Conservation (phyloP, 2,329 filamentous ascomycete species). For the Akanthomyces lecanii region DNA sequence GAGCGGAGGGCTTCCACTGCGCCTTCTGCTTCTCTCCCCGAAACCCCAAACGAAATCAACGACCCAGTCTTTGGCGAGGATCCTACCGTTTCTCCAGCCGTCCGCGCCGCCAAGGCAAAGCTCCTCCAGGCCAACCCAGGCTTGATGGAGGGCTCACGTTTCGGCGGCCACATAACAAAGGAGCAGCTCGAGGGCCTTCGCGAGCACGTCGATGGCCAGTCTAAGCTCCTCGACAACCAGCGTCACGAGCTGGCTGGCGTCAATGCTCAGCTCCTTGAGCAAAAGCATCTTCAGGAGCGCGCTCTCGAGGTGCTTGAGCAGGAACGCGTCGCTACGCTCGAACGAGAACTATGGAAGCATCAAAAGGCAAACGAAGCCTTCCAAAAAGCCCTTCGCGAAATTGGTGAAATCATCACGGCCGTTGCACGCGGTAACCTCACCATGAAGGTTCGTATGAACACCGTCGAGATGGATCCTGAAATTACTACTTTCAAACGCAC, state of each 20-base stretch:
- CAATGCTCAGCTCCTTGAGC: slow-evolving; percentile 78
- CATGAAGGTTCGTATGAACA: slow-evolving; percentile 94
- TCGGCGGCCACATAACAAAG: slow-evolving; percentile 59
- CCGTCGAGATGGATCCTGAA: slow-evolving; percentile 95
- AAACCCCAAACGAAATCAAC: slow-evolving; percentile 74
- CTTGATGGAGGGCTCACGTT: slow-evolving; percentile 36
- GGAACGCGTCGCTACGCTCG: slow-evolving; percentile 81
- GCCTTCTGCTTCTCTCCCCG: slow-evolving; percentile 61
- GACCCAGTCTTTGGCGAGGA: slow-evolving; percentile 61
- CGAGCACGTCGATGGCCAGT: slow-evolving; percentile 90
- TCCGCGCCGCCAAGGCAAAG: slow-evolving; percentile 36
- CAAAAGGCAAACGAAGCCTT: slow-evolving; percentile 98
- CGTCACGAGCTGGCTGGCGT: slow-evolving; percentile 81
- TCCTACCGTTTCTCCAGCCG: slow-evolving; percentile 39
- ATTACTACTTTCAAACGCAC: slow-evolving; percentile 97
- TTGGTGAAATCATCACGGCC: slow-evolving; percentile 94
- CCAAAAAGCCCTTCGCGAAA: slow-evolving; percentile 93
- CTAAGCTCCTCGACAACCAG: slow-evolving; percentile 84
- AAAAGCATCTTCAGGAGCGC: slow-evolving; percentile 79
- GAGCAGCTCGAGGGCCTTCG: slow-evolving; percentile 81
- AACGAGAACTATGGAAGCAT: slow-evolving; percentile 92
- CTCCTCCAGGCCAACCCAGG: slow-evolving; percentile 41
- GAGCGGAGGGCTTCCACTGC: slow-evolving; percentile 69
- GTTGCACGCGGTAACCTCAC: slow-evolving; percentile 93
- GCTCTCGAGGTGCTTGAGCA: slow-evolving; percentile 79